Conservation (phyloP, 2,329 filamentous ascomycete species). For the Penicillium occitanis region DNA sequence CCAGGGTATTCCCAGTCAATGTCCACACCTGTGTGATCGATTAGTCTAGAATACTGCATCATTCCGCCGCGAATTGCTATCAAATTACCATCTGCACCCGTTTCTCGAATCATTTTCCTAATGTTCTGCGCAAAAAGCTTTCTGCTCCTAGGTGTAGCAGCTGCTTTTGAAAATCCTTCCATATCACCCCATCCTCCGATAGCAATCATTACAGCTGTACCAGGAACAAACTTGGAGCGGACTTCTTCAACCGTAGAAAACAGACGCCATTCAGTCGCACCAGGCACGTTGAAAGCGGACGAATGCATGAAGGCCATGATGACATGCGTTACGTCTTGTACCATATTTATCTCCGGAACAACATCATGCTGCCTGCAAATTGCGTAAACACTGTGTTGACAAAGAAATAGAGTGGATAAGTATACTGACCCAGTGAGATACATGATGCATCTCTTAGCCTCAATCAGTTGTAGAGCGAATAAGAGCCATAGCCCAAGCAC, state of each 20-base stretch:
- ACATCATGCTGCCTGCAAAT: not conserved
- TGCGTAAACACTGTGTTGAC: not conserved
- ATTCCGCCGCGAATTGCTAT: not conserved
- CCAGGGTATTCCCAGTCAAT: conserved; percentile 60
- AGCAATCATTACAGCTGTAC: conserved; percentile 63
- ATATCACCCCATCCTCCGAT: conserved; percentile 71
- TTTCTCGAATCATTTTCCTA: conserved; percentile 57
- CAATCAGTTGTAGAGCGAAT: not conserved
- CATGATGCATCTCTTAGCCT: not conserved
- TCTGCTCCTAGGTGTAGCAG: conserved; percentile 50
- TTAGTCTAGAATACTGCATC: conserved; percentile 21
- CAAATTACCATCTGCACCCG: conserved; percentile 60
- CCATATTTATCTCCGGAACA: not conserved
- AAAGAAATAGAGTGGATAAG: not conserved
- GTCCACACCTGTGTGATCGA: conserved; percentile 43
- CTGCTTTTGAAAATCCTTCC: conserved; percentile 57
- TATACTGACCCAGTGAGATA: not conserved
- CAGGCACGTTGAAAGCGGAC: conserved; percentile 51
- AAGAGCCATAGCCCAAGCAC: not conserved
- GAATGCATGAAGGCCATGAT: conserved; percentile 60
- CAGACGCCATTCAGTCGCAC: conserved; percentile 47
- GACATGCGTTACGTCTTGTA: not conserved
- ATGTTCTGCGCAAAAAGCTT: conserved; percentile 62
- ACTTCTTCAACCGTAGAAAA: conserved; percentile 54
- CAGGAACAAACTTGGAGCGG: conserved; percentile 49